Evolutionary conservation across 495 filamentous ascomycete species (phyloP).

Genomic region (Hyphodiscus hymeniophilus): DNA sequence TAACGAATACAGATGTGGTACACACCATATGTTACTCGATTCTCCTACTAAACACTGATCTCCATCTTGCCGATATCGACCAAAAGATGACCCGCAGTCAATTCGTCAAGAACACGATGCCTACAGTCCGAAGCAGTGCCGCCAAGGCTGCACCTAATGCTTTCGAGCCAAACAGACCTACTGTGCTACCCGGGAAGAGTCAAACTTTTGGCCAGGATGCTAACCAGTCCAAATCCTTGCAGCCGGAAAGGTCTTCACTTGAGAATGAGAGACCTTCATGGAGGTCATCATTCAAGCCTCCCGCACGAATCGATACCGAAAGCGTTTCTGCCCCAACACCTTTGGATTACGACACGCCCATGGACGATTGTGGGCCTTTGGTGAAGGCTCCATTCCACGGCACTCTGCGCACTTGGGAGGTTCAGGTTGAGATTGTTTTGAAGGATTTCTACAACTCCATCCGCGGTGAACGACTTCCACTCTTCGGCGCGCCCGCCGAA

Average conservation of each 20-base stretch:
- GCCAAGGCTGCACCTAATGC: constrained; percentile 59
- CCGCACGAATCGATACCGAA: constrained; percentile 34
- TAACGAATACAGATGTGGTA: constrained; percentile 64
- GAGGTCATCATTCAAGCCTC: constrained; percentile 23
- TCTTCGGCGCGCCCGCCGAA: constrained; percentile 51
- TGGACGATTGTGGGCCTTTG: constrained; percentile 51
- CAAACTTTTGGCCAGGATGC: constrained; percentile 21
- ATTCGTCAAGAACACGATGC: constrained; percentile 95
- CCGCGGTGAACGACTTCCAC: constrained; percentile 71
- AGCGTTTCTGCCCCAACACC: constrained; percentile 12
- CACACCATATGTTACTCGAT: constrained; percentile 97
- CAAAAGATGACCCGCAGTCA: constrained; percentile 91
- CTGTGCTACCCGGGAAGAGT: constrained; percentile 28
- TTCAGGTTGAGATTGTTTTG: constrained; percentile 78
- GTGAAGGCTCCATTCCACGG: constrained; percentile 76
- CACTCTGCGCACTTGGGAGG: constrained; percentile 73
- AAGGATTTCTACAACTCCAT: constrained; percentile 91
- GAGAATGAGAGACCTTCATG: constrained; percentile 34
- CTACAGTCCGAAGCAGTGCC: constrained; percentile 72
- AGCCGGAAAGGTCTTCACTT: constrained; percentile 29
- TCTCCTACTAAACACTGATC: constrained; percentile 89
- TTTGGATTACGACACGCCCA: constrained; percentile 20
- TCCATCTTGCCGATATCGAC: constrained; percentile 90
- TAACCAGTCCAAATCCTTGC: constrained; percentile 3
- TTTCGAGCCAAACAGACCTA: constrained; percentile 42